Conservation (phyloP, 768 basidiomycete genomes). For the Agaricus sinodeliciosus region DNA sequence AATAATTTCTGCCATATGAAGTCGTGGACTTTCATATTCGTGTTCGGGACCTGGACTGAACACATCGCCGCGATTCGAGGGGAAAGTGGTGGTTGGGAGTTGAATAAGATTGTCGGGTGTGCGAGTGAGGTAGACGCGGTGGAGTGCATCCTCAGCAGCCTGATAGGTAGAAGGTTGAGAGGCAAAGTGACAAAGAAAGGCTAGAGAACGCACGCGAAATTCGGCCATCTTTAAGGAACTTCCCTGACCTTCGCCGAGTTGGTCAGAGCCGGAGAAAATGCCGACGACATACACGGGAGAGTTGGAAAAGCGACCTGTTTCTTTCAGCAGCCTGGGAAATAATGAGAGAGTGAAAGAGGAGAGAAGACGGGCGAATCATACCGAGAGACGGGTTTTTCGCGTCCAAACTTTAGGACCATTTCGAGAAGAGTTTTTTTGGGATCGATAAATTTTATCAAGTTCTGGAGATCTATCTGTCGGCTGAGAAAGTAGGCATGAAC, state of each 20-base stretch:
- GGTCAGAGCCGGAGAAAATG: slow-evolving; percentile 74
- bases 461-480: slow-evolving; percentile 69
- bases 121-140: slow-evolving; percentile 76
- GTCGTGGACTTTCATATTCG: slow-evolving; percentile 44
- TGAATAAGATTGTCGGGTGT: slow-evolving; percentile 62
- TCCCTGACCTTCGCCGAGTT: slow-evolving; percentile 94
- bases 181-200: neutral
- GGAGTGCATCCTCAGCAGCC: slow-evolving; percentile 84
- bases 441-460: slow-evolving; percentile 30
- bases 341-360: neutral
- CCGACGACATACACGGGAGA: slow-evolving; percentile 96
- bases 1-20: slow-evolving; percentile 59
- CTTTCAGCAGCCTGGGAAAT: slow-evolving; percentile 69
- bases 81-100: slow-evolving; percentile 73
- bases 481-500: slow-evolving; percentile 85
- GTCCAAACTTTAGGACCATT: slow-evolving; percentile 71
- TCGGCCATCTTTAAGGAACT: slow-evolving; percentile 93
- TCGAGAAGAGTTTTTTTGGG: slow-evolving; percentile 61
- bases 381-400: slow-evolving; percentile 64
- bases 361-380: slow-evolving; percentile 18
- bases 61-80: slow-evolving; percentile 44
- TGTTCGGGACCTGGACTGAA: slow-evolving; percentile 40
- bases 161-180: slow-evolving; percentile 18
- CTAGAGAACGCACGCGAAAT: slow-evolving; percentile 56
- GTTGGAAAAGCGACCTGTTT: slow-evolving; percentile 87